Evolutionary conservation across 2,329 filamentous ascomycete genomes (phyloP).

Genomic region (Malbranchea cinnamomea): DNA sequence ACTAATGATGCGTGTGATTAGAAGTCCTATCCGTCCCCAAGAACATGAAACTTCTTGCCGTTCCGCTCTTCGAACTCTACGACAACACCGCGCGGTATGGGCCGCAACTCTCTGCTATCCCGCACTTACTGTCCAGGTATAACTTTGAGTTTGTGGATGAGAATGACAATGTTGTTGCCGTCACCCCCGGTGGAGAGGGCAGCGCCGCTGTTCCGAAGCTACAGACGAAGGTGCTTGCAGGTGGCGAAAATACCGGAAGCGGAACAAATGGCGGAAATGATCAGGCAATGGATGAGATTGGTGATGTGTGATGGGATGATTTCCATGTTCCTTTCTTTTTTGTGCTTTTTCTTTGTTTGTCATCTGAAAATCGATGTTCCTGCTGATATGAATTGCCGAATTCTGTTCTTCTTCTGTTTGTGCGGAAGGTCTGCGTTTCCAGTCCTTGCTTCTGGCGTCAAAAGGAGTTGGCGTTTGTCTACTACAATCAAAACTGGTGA

Average conservation of each 20-base stretch:
- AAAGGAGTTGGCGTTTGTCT: too few relatives aligned
- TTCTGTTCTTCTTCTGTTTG: too few relatives aligned
- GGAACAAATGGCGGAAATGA: slow-evolving; percentile 9
- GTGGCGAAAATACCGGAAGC: too few relatives aligned
- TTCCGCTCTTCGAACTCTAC: slow-evolving; percentile 94
- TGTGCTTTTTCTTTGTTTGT: background rate
- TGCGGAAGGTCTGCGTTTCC: too few relatives aligned
- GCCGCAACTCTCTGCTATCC: slow-evolving; percentile 89
- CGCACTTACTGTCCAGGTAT: slow-evolving; percentile 84
- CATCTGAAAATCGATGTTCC: background rate
- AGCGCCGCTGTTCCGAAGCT: slow-evolving; percentile 40
- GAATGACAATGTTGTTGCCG: slow-evolving; percentile 69
- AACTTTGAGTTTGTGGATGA: slow-evolving; percentile 98
- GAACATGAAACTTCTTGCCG: slow-evolving; percentile 98
- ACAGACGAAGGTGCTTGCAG: slow-evolving; percentile 51
- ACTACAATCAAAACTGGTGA: too few relatives aligned
- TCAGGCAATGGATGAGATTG: slow-evolving; percentile 11
- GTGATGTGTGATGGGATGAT: slow-evolving; percentile 8
- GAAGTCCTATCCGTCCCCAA: slow-evolving; percentile 94
- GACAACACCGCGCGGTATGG: slow-evolving; percentile 93
- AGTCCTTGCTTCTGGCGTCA: too few relatives aligned
- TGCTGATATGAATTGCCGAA: too few relatives aligned
- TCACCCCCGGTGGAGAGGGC: slow-evolving; percentile 59
- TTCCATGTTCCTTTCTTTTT: slow-evolving; percentile 1
- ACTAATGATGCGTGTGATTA: slow-evolving; percentile 27